phyloP scores from a whole-genome alignment of 129 eudicot genomes.

The Flaveria bidentis region DNA sequence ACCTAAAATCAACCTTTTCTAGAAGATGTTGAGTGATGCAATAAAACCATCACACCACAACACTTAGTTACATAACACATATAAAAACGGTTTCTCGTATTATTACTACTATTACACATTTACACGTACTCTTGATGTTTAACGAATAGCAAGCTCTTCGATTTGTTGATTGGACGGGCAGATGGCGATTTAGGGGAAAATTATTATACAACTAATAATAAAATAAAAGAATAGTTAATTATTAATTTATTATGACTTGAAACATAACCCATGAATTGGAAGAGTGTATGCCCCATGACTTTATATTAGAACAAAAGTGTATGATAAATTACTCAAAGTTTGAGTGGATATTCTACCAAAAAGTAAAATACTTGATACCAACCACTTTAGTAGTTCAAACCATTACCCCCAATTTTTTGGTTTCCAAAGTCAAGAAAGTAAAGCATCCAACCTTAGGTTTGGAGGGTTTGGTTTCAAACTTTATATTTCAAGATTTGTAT shows the following conservation, averaged over 20 bases:
- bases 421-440: slow-evolving; percentile 41
- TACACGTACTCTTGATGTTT: neutral
- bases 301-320: slow-evolving; percentile 36
- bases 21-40: slow-evolving; percentile 40
- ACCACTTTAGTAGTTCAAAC: slow-evolving; percentile 41
- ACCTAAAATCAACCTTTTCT: slow-evolving; percentile 33
- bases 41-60: slow-evolving; percentile 25
- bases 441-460: slow-evolving; percentile 31
- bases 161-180: neutral
- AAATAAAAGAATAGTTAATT: neutral
- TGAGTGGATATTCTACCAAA: slow-evolving; percentile 46
- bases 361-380: slow-evolving; percentile 39
- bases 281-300: slow-evolving; percentile 26
- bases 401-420: slow-evolving; percentile 28
- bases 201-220: neutral
- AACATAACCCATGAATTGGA: slow-evolving; percentile 25
- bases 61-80: neutral
- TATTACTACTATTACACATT: neutral
- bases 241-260: slow-evolving; percentile 14
- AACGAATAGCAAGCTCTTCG: neutral
- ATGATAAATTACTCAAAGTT: slow-evolving; percentile 31
- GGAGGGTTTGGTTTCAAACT: neutral
- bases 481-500: too few species aligned
- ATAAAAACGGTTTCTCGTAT: neutral
- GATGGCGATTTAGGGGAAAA: neutral